These are phyloP conservation scores for Diutina pseudorugosa DNA, from an alignment of 1,139 yeast species.

Conservation along the genomic window DNA sequence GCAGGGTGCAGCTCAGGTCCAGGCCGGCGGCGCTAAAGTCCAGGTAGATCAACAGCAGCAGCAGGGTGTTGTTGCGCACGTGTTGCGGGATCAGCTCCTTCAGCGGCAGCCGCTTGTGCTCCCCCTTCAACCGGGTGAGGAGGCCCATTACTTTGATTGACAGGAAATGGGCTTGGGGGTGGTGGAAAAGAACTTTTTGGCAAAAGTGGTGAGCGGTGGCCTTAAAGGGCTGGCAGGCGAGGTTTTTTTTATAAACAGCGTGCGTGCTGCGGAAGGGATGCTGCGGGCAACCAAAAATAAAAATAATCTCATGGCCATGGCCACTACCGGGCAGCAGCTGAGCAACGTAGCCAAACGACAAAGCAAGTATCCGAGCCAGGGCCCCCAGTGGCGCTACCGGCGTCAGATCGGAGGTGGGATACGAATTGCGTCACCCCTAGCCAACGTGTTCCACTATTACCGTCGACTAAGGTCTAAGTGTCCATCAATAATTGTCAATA, in stretches of 20 bases:
- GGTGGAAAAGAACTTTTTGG: not conserved
- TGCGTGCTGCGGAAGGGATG: constrained; percentile 3
- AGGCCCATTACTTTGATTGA: not conserved
- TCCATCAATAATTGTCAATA: too few species aligned
- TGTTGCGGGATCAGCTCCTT: constrained; percentile 1
- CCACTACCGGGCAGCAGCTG: not conserved
- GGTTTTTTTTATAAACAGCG: not conserved
- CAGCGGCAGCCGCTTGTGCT: constrained; percentile 1
- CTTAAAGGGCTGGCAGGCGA: not conserved
- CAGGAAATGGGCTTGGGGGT: not conserved
- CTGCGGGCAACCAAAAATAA: constrained; percentile 4
- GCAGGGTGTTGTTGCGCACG: constrained; percentile 3
- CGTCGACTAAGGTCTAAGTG: too few species aligned
- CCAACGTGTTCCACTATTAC: too few species aligned
- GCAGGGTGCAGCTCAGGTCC: constrained; percentile 2
- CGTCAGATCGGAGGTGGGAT: not conserved
- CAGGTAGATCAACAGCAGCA: constrained; percentile 3
- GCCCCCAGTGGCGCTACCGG: too few species aligned
- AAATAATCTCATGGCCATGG: not conserved
- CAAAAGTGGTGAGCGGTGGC: not conserved
- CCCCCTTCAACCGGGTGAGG: constrained; percentile 4
- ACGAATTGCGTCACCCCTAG: not conserved
- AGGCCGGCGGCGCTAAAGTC: constrained; percentile 1
- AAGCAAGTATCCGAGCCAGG: not conserved
- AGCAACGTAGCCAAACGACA: not conserved